Percentiles rank a stretch among this genome's conserved stretches.
Evolutionary conservation across 345 rosid genomes (phyloP).

Genomic region (Acer saccharum): DNA sequence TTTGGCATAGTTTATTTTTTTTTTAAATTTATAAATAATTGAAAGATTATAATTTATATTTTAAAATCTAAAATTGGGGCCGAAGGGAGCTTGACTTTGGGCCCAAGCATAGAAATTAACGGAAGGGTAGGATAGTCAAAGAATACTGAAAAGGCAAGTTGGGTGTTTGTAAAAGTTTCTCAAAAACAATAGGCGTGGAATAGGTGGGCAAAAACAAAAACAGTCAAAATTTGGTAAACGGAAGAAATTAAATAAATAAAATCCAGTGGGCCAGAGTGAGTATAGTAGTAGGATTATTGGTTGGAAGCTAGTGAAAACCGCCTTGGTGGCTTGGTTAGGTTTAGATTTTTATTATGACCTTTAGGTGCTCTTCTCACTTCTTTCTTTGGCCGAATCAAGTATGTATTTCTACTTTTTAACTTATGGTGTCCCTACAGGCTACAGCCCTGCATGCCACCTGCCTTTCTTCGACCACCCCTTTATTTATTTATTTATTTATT

Average conservation of each 20-base stretch:
- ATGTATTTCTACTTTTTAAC: too few species aligned
- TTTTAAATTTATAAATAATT: too few species aligned
- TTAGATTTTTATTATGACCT: not conserved
- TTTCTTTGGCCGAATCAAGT: too few species aligned
- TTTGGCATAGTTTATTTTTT: not conserved
- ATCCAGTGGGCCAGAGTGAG: constrained; percentile 10
- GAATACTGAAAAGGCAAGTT: not conserved
- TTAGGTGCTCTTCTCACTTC: not conserved
- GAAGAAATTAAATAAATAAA: not conserved
- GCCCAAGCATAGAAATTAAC: constrained; percentile 8
- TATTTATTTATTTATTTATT: too few species aligned
- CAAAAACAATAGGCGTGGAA: constrained; percentile 22
- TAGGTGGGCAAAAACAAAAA: constrained; percentile 4
- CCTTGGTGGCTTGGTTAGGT: constrained; percentile 10
- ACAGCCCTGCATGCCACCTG: too few species aligned
- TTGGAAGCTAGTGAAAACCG: not conserved
- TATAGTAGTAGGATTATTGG: not conserved
- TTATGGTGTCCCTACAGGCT: too few species aligned
- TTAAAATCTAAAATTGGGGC: too few species aligned
- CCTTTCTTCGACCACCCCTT: too few species aligned
- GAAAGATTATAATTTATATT: too few species aligned
- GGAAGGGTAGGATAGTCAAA: constrained; percentile 29
- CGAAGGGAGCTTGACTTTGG: not conserved
- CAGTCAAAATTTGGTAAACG: not conserved
- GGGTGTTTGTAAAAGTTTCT: not conserved